Base-by-base conservation (phyloP, 352 stramenopile species). In the Phytophthora brassicae region DNA sequence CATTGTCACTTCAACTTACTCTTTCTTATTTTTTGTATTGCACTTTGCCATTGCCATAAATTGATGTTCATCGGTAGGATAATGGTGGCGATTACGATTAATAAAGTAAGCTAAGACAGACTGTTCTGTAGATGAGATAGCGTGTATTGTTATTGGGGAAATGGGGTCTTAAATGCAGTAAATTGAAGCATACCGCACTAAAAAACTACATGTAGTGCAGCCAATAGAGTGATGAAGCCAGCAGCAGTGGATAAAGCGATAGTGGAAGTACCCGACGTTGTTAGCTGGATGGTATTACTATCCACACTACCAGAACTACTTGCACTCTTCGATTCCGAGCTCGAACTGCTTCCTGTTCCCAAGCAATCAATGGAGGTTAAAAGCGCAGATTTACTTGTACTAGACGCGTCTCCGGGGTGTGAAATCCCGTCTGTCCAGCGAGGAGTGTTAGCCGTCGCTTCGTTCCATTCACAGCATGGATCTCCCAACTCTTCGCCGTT, bases 401-500 rank as follows among this genome's bases (percentile, higher is more conserved):
- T 61, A 8, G 61, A 24, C 1, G 31, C 46, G 50, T 74, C 56
- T 36, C 66, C 52, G 1, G 66, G 66, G 41, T 74, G 49, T 3
- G 66, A 74, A 6, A 74, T 56, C 12, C 66, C 61, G 3, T 16
- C 52, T 3, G 46, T 61, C 66, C 61, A 74, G n/a, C 35, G 45
- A 3, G 59, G 50, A 11, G 22, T 41, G 29, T 24, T 55, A n/a
- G 53, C 45, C 1, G 29, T 52, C 31, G 52, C 20, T n/a, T 24
- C 5, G 14, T 53, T 61, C 38, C 54, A 66, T 24, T 53, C 44
- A 19, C 49, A 56, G 24, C 57, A 69, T 13, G 65, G 65, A 42
- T 72, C 65, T 19, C 65, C 65, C 12, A 72, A 48, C 20, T 72
- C 65, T 19, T 72, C 46, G 13, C 65, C 65, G 16, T 74, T 69